A percentile compares a stretch with the other conserved stretches of the same genome.
Conservation (phyloP, 2,329 filamentous ascomycete species). For the Pyrenophora teres region DNA sequence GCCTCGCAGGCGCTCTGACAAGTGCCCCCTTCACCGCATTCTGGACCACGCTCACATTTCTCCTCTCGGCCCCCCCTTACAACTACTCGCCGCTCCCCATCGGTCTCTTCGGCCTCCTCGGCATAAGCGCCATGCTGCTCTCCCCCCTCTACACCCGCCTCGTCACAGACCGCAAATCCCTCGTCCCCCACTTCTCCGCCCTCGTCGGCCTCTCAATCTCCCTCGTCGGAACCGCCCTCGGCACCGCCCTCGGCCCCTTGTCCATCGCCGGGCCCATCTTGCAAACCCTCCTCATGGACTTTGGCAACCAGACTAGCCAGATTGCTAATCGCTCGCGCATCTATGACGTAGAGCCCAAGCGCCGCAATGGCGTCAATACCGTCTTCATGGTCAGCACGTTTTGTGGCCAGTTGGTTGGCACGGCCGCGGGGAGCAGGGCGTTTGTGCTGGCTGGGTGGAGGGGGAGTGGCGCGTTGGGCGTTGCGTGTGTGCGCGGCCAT, state of each 20-base stretch:
- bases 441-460: conserved; percentile 63
- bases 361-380: conserved; percentile 77
- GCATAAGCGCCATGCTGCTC: conserved; percentile 69
- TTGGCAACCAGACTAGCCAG: conserved; percentile 73
- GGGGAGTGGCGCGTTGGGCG: conserved; percentile 60
- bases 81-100: conserved; percentile 69
- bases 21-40: conserved; percentile 67
- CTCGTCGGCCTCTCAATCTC: conserved; percentile 64
- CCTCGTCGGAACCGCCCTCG: too few relatives aligned
- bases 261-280: conserved; percentile 73
- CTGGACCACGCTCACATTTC: conserved; percentile 80
- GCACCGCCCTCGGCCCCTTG: too few relatives aligned
- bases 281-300: conserved; percentile 71
- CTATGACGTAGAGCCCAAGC: conserved; percentile 71
- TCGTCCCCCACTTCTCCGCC: conserved; percentile 70
- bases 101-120: conserved; percentile 79
- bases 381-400: conserved; percentile 81
- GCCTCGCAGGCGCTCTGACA: conserved; percentile 67
- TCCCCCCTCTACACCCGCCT: conserved; percentile 71
- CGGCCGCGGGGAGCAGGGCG: conserved; percentile 57
- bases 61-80: conserved; percentile 73
- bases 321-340: conserved; percentile 74
- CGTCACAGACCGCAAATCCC: conserved; percentile 65
- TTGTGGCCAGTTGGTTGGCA: conserved; percentile 74
- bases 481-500: conserved; percentile 59